These are phyloP conservation scores for Talaromyces funiculosus DNA, from an alignment of 2,329 filamentous ascomycete genomes.

Conservation along the genomic window DNA sequence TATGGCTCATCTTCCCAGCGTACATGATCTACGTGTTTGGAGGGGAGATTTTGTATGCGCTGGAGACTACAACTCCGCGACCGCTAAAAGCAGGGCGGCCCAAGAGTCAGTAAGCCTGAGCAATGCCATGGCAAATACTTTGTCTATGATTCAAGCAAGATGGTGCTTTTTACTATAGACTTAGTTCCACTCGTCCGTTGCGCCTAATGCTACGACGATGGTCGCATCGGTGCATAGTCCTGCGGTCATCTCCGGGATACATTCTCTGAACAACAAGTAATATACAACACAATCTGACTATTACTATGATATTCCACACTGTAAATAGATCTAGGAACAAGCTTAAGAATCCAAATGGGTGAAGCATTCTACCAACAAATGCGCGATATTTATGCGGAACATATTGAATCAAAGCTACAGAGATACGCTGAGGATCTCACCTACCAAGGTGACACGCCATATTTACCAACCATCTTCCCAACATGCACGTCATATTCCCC, in stretches of 20 bases:
- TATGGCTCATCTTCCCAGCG: constrained; percentile 59
- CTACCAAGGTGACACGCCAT: constrained; percentile 16
- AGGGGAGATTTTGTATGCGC: constrained; percentile 55
- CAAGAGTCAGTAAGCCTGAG: constrained; percentile 18
- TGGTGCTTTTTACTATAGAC: background rate
- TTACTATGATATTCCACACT: background rate
- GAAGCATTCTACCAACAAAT: background rate
- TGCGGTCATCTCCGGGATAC: background rate
- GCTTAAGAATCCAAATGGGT: background rate
- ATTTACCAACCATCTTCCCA: constrained; percentile 31
- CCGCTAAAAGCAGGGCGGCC: constrained; percentile 22
- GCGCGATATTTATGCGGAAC: background rate
- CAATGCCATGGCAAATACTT: background rate
- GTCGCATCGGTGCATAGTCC: background rate
- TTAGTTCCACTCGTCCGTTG: background rate
- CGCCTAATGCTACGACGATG: background rate
- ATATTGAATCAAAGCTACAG: background rate
- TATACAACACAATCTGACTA: background rate
- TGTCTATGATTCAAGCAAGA: background rate
- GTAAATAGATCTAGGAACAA: background rate
- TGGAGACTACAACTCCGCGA: constrained; percentile 38
- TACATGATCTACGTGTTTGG: constrained; percentile 60
- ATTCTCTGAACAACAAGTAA: background rate
- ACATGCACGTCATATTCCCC: constrained; percentile 38
- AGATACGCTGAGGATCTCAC: background rate